Evolutionary conservation across 805 yeast species (phyloP), one percentile per base, ranked within the genome.

Genomic region (Candida glaebosa): DNA sequence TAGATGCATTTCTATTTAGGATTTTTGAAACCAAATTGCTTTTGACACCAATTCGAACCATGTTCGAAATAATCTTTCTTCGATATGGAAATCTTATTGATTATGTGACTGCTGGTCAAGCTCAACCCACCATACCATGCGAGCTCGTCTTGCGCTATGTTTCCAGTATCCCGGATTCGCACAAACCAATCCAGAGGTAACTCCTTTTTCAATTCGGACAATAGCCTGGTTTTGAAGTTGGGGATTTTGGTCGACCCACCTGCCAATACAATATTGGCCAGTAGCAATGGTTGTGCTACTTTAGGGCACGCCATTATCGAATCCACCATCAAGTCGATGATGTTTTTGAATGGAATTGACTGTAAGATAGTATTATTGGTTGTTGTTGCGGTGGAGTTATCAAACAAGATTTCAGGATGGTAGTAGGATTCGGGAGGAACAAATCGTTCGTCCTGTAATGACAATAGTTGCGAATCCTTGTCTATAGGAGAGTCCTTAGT

Each of bases 61-160:
- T 87, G 83, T 60, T 93, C 99, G 48, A 78, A 73, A 53, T 89
- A 93, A 38, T 93, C 98, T 42, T 80, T 78, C 45, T 82, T 78
- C 0, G 95, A 75, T 5, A 93, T 80, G 41, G 80, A 71, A 14
- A 82, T 75, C 30, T 76, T 70, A 14, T 63, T 60, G 42, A 74
- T 65, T 6, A 76, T 69, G 22, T 67, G 76, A 15, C 68, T 63
- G 2, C 72, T 41, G 5, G 61, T 48, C 33, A 69, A 51, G 14
- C 45, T 52, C 10, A 48, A 46, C 1, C 72, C 74, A 2, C 74
- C 74, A 30, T 49, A 51, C 74, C 74, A 69, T 8, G 60, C 56
- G 31, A 57, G 52, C 14, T 60, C 58, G 28, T 61, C 69, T 17
- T 26, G 26, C 2, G 42, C 45, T 4, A 37, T 37, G 5, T 32